These are phyloP conservation scores for Hanseniaspora valbyensis DNA, from an alignment of 805 yeast genomes.

Conservation along the genomic window DNA sequence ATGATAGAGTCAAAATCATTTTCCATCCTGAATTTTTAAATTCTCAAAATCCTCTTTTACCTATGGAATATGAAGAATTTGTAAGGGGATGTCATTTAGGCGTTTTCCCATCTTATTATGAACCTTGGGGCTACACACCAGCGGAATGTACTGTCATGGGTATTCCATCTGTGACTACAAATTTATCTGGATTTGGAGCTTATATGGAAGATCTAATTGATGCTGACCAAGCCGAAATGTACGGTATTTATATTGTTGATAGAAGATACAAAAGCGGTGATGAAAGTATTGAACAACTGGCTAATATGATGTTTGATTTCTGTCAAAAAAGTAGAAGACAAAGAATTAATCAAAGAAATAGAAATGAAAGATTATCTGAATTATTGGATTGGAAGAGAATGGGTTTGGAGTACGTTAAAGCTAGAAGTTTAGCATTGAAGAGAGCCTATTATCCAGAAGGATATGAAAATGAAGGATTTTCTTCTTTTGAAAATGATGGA, in stretches of 20 bases:
- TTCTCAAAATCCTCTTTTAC: slow-evolving; percentile 85
- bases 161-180: slow-evolving; percentile 93
- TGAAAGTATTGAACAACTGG: slow-evolving; percentile 82
- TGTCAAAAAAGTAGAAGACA: slow-evolving; percentile 85
- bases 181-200: slow-evolving; percentile 93
- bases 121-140: slow-evolving; percentile 99
- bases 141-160: slow-evolving; percentile 99
- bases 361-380: slow-evolving; percentile 90
- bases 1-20: slow-evolving; percentile 85
- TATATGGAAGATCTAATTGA: slow-evolving; percentile 97
- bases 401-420: slow-evolving; percentile 94
- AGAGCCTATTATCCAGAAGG: slow-evolving; percentile 80
- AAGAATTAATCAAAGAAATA: slow-evolving; percentile 92
- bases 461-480: slow-evolving; percentile 34
- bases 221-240: slow-evolving; percentile 65
- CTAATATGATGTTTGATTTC: slow-evolving; percentile 82
- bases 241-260: slow-evolving; percentile 94
- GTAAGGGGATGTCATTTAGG: slow-evolving; percentile 97
- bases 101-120: slow-evolving; percentile 95
- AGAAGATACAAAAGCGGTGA: slow-evolving; percentile 85
- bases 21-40: slow-evolving; percentile 96
- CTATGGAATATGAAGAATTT: slow-evolving; percentile 92
- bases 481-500: slow-evolving; percentile 17
- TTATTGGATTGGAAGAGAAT: slow-evolving; percentile 93
- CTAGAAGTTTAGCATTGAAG: slow-evolving; percentile 80